Evolutionary conservation across 1,284 basidiomycete species (phyloP).

Genomic region (Ceratobasidium sp.): DNA sequence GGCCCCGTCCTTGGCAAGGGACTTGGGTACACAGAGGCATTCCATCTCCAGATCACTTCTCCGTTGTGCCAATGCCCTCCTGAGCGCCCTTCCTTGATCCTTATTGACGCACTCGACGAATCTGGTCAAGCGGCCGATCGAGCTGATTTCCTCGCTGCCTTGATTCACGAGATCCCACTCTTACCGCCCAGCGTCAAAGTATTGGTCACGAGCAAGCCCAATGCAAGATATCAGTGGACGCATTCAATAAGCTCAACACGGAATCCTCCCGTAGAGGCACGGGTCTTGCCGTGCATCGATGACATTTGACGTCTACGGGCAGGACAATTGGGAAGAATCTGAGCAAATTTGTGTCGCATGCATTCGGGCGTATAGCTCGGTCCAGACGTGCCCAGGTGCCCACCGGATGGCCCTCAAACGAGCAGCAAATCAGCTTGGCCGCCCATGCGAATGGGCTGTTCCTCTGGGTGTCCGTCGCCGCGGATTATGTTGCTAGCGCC

Average conservation of each 20-base stretch:
- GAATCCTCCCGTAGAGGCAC: not conserved
- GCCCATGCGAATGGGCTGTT: slow-evolving; percentile 19
- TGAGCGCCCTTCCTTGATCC: not conserved
- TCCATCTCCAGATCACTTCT: slow-evolving; percentile 4
- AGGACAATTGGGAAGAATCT: slow-evolving; percentile 24
- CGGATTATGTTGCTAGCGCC: slow-evolving; percentile 1
- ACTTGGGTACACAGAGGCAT: not conserved
- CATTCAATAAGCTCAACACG: slow-evolving; percentile 1
- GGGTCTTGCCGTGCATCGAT: slow-evolving; percentile 2
- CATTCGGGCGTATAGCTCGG: slow-evolving; percentile 1
- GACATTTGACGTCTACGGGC: slow-evolving; percentile 29
- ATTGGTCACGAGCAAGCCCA: slow-evolving; percentile 27
- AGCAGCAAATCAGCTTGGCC: slow-evolving; percentile 4
- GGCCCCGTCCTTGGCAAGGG: not conserved
- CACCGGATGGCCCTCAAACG: slow-evolving; percentile 8
- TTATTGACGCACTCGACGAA: slow-evolving; percentile 25
- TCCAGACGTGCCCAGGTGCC: not conserved
- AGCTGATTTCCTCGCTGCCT: not conserved
- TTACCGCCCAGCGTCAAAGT: slow-evolving; percentile 11
- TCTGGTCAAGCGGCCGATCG: not conserved
- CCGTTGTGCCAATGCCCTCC: slow-evolving; percentile 4
- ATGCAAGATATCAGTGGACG: slow-evolving; percentile 19
- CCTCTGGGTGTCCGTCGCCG: slow-evolving; percentile 13
- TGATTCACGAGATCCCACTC: slow-evolving; percentile 17
- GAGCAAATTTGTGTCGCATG: not conserved